Conservation (phyloP, 176 grass and related monocot genomes). For the Oryza officinalis region DNA sequence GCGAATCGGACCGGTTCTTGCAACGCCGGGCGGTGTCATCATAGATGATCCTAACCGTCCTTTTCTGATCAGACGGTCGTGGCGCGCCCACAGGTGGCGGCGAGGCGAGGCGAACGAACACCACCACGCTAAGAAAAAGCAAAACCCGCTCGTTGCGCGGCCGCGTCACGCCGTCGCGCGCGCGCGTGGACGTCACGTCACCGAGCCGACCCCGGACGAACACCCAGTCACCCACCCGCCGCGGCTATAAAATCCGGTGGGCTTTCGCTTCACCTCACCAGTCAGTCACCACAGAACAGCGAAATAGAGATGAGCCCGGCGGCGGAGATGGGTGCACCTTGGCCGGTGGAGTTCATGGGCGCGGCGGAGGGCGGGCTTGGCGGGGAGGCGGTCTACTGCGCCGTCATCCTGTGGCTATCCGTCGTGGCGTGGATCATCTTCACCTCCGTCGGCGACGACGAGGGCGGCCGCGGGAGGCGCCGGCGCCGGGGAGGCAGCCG, state of each 20-base stretch:
- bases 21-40: neutral
- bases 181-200: constrained; percentile 2
- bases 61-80: neutral
- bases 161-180: constrained; percentile 27
- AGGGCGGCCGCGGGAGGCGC: constrained; percentile 10
- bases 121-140: constrained; percentile 40
- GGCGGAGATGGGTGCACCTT: neutral
- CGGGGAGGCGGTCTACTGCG: constrained; percentile 79
- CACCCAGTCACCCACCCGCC: neutral
- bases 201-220: neutral
- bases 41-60: neutral
- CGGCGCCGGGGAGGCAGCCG: constrained; percentile 5
- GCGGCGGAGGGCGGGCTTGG: constrained; percentile 32
- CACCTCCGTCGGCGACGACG: constrained; percentile 48
- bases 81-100: neutral
- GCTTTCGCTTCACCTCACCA: neutral
- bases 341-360: constrained; percentile 47
- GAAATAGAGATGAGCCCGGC: neutral
- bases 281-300: too few species aligned
- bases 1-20: constrained; percentile 37
- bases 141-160: neutral
- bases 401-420: constrained; percentile 83
- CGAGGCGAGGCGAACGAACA: neutral
- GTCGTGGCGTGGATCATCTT: constrained; percentile 85
- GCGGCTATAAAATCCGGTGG: constrained; percentile 27